A percentile compares a stretch with the other conserved stretches of the same genome.
These are phyloP conservation scores for Botryotinia calthae DNA, from an alignment of 2,329 filamentous ascomycete genomes.

Conservation along the genomic window DNA sequence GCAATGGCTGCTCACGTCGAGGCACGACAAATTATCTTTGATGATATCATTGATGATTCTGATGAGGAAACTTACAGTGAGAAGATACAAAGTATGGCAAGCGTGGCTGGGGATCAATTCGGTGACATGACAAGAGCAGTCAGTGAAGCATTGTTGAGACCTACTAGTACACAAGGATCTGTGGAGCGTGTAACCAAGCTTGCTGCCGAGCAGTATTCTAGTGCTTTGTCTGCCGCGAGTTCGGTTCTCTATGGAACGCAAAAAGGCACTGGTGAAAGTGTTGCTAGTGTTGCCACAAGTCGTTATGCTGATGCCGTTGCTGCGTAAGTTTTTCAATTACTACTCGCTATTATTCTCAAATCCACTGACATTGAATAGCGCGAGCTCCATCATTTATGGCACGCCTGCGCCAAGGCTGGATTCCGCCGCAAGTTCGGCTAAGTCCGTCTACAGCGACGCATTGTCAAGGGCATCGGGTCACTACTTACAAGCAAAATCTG, in stretches of 20 bases:
- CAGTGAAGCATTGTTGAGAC: slow-evolving; percentile 52
- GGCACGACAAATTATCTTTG: slow-evolving; percentile 49
- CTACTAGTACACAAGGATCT: slow-evolving; percentile 43
- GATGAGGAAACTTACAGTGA: slow-evolving; percentile 48
- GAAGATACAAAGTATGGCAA: slow-evolving; percentile 50
- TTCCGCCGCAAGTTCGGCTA: slow-evolving; percentile 43
- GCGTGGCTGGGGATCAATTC: slow-evolving; percentile 51
- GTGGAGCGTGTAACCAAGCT: slow-evolving; percentile 50
- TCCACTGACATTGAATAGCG: slow-evolving; percentile 34
- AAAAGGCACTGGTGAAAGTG: slow-evolving; percentile 44
- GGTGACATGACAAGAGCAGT: slow-evolving; percentile 54
- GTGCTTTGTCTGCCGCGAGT: slow-evolving; percentile 56
- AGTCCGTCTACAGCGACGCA: slow-evolving; percentile 62
- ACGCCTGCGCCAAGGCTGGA: slow-evolving; percentile 61
- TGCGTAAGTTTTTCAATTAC: slow-evolving; percentile 45
- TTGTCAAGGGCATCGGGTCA: slow-evolving; percentile 64
- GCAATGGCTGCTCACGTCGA: slow-evolving; percentile 43
- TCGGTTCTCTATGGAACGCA: slow-evolving; percentile 52
- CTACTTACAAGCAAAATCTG: slow-evolving; percentile 65
- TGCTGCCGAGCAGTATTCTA: slow-evolving; percentile 55
- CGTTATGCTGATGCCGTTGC: slow-evolving; percentile 56
- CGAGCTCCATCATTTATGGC: slow-evolving; percentile 60
- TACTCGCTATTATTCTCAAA: slow-evolving; percentile 22
- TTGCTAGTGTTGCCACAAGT: slow-evolving; percentile 51
- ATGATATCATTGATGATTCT: slow-evolving; percentile 47